Evolutionary conservation across 257 asterid genomes (phyloP), one percentile per base, ranked within the genome.

Genomic region (Agastache rugosa): DNA sequence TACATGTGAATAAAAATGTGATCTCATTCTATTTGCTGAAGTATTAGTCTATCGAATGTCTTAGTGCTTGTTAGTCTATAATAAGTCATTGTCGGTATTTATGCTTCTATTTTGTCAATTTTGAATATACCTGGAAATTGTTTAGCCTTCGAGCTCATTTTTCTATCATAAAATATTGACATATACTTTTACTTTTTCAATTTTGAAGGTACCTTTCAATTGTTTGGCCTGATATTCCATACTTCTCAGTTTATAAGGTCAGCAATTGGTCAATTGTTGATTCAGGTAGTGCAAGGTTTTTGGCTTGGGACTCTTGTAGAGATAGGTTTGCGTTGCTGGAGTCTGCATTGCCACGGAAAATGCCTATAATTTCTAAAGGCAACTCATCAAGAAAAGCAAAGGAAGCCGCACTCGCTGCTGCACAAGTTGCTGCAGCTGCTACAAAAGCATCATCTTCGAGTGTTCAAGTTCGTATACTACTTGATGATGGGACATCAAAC

Each of bases 211-310:
- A 82, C 76, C 81, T 94, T 42, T 88, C 95, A 29, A 81, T 90
- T 64, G 97, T 91, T 42, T 94, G 98, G 98, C 98, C 98, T 37
- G 97, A 94, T 86, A 94, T 94, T 64, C 98, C 98, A 64, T 91
- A 91, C 81, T 94, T 94, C 87, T 86, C 95, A 42, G 74, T 94
- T 75, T 91, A 87, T 77, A 94, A 90, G 89, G 95, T 91, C 66
- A 86, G 95, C 48, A 94, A 94, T 82, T 94, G 97, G 97, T 86
- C 98, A 15, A 74, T 94, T 42, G 97, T 91, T 79, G 98, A 94
- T 88, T 94, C 98, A 31, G 97, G 97, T 50, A 90, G 95, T 75
- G 98, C 98, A 69, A 89, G 98, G 84, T 87, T 86, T 58, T 82
- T 93, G 82, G 97, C 90, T 69, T 93, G 98, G 98, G 98, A 93